These are phyloP conservation scores for Hortiboletus flavorubellus DNA, from an alignment of 768 basidiomycete genomes.

Conservation along the genomic window DNA sequence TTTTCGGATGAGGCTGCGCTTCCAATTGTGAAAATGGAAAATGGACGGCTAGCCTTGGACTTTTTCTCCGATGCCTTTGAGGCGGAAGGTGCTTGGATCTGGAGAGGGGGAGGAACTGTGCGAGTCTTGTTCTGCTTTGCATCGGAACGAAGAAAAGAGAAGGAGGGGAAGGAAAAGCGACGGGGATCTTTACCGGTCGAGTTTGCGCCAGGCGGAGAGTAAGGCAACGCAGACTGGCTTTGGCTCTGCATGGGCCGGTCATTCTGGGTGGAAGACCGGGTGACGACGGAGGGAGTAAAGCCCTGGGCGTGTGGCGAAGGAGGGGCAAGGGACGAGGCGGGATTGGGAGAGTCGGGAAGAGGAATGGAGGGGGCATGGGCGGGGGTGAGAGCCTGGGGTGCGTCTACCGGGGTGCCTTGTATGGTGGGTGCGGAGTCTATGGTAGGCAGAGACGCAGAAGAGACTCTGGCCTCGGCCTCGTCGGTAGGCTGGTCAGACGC, in stretches of 20 bases:
- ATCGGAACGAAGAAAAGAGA: slow-evolving; percentile 39
- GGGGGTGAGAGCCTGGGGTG: neutral
- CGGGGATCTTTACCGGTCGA: slow-evolving; percentile 28
- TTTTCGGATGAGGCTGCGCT: slow-evolving; percentile 43
- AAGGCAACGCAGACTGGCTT: slow-evolving; percentile 28
- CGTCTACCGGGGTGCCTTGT: slow-evolving; percentile 11
- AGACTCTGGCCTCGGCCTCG: slow-evolving; percentile 11
- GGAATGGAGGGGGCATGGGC: slow-evolving; percentile 1
- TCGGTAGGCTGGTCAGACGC: slow-evolving; percentile 1
- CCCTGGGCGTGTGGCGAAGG: slow-evolving; percentile 7
- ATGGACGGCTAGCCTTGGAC: slow-evolving; percentile 32
- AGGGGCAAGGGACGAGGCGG: slow-evolving; percentile 17
- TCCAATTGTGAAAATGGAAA: slow-evolving; percentile 32
- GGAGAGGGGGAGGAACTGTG: slow-evolving; percentile 5
- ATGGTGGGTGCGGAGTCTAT: slow-evolving; percentile 24
- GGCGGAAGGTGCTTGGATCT: slow-evolving; percentile 29
- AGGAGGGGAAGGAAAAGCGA: slow-evolving; percentile 50
- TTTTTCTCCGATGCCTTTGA: slow-evolving; percentile 41
- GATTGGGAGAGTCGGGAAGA: slow-evolving; percentile 20
- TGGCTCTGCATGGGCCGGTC: slow-evolving; percentile 21
- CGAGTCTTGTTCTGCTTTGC: slow-evolving; percentile 26
- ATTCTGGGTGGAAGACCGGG: slow-evolving; percentile 15
- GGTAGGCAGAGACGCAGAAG: slow-evolving; percentile 20
- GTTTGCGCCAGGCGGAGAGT: slow-evolving; percentile 11
- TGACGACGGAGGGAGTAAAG: slow-evolving; percentile 7